A percentile compares a stretch with the other conserved stretches of the same genome.
phyloP scores from a whole-genome alignment of 495 filamentous ascomycete genomes.

The Wilcoxina mikolae region DNA sequence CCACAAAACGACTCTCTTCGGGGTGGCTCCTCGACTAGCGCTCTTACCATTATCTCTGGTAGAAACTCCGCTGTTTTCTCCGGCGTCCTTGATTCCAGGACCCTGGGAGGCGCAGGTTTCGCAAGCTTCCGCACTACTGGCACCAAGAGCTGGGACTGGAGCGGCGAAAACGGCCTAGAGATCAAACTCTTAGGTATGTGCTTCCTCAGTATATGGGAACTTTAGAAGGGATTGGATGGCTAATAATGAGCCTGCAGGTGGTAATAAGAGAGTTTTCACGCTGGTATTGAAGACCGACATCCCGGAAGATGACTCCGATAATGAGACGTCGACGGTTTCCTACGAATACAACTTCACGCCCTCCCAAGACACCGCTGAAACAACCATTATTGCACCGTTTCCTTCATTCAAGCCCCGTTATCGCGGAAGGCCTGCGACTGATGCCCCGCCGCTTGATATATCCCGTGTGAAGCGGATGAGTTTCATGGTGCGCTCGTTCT shows the following conservation, averaged over 20 bases:
- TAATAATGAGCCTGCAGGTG: slow-evolving; percentile 15
- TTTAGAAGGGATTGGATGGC: slow-evolving; percentile 2
- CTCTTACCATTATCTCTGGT: slow-evolving; percentile 17
- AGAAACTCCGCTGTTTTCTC: slow-evolving; percentile 38
- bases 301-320: slow-evolving; percentile 40
- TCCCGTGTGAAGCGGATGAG: slow-evolving; percentile 48
- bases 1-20: slow-evolving; percentile 58
- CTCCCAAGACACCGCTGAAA: not conserved
- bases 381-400: slow-evolving; percentile 33
- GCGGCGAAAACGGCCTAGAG: slow-evolving; percentile 41
- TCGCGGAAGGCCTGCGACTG: slow-evolving; percentile 47
- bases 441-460: slow-evolving; percentile 36
- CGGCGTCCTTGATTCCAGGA: slow-evolving; percentile 56
- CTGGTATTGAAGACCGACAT: slow-evolving; percentile 57
- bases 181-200: slow-evolving; percentile 24
- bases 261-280: slow-evolving; percentile 48
- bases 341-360: slow-evolving; percentile 36
- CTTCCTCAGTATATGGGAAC: not conserved
- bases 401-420: slow-evolving; percentile 53
- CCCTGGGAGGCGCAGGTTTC: slow-evolving; percentile 69
- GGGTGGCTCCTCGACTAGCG: slow-evolving; percentile 40
- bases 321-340: slow-evolving; percentile 43
- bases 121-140: slow-evolving; percentile 55
- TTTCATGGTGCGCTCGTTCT: slow-evolving; percentile 56
- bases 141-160: slow-evolving; percentile 40